Evolutionary conservation across 441 rosid genomes (phyloP).

Genomic region (Jatropha podagrica): DNA sequence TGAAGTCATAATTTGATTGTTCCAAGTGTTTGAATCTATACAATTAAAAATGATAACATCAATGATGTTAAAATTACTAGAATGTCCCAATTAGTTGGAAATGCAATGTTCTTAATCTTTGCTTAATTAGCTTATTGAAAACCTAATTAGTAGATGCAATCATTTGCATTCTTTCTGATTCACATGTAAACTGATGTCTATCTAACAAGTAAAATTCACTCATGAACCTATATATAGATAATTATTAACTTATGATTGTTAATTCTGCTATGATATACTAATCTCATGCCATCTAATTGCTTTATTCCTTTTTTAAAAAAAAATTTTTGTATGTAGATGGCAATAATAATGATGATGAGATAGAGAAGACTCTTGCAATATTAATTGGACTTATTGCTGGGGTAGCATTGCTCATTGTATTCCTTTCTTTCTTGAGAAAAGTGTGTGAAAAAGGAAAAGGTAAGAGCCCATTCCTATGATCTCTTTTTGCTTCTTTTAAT

Average conservation of each 20-base stretch:
- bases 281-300: not conserved
- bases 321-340: slow-evolving; percentile 16
- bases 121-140: not conserved
- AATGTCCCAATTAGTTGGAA: slow-evolving; percentile 9
- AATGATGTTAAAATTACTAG: not conserved
- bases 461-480: slow-evolving; percentile 15
- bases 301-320: not conserved
- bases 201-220: not conserved
- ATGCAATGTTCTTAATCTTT: not conserved
- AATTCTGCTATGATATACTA: not conserved
- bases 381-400: slow-evolving; percentile 77
- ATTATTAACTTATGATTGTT: slow-evolving; percentile 11
- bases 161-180: no score
- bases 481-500: not conserved
- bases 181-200: no score
- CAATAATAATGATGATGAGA: slow-evolving; percentile 43
- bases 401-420: slow-evolving; percentile 64
- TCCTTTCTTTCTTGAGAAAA: slow-evolving; percentile 66
- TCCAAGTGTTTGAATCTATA: slow-evolving; percentile 1
- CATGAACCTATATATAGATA: not conserved
- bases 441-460: slow-evolving; percentile 56
- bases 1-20: not conserved
- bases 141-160: no score
- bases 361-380: slow-evolving; percentile 78
- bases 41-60: not conserved